Conservation (phyloP, 1,284 basidiomycete species). For the Trichosporon faecale region DNA sequence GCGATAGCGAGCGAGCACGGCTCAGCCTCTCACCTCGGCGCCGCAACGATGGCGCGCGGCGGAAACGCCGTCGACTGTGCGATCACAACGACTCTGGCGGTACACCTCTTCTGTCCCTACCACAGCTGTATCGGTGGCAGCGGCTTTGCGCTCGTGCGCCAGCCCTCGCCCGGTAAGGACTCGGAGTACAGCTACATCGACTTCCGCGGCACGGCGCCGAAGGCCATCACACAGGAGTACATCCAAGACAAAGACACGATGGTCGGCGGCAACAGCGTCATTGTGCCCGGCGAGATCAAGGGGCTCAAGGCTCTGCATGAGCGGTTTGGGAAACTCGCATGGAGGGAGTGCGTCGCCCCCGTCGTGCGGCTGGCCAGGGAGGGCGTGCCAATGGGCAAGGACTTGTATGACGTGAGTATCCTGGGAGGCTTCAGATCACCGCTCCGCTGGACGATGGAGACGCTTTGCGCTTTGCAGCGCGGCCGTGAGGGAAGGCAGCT, state of each 20-base stretch:
- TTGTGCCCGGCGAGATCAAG: constrained; percentile 38
- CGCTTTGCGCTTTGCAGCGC: too few species aligned
- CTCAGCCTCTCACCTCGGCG: constrained; percentile 33
- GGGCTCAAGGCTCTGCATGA: constrained; percentile 36
- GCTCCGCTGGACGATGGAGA: background rate
- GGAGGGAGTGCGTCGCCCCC: constrained; percentile 29
- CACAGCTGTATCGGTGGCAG: constrained; percentile 52
- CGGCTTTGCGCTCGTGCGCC: constrained; percentile 37
- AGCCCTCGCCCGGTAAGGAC: background rate
- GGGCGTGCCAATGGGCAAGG: constrained; percentile 61
- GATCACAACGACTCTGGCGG: constrained; percentile 52
- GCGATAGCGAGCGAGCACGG: constrained; percentile 31
- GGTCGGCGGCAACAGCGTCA: constrained; percentile 35
- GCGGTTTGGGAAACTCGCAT: constrained; percentile 30
- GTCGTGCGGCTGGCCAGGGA: constrained; percentile 44
- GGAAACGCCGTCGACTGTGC: constrained; percentile 41
- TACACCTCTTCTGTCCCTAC: constrained; percentile 57
- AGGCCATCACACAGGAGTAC: constrained; percentile 10
- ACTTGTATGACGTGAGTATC: constrained; percentile 34
- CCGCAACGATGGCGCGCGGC: constrained; percentile 27
- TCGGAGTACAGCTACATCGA: constrained; percentile 31
- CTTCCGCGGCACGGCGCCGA: constrained; percentile 36
- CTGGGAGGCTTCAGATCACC: background rate
- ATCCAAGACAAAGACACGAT: constrained; percentile 15
- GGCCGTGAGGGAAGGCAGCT: background rate